Evolutionary conservation across 2,329 filamentous ascomycete species (phyloP).

Genomic region (Xylariales sp.): DNA sequence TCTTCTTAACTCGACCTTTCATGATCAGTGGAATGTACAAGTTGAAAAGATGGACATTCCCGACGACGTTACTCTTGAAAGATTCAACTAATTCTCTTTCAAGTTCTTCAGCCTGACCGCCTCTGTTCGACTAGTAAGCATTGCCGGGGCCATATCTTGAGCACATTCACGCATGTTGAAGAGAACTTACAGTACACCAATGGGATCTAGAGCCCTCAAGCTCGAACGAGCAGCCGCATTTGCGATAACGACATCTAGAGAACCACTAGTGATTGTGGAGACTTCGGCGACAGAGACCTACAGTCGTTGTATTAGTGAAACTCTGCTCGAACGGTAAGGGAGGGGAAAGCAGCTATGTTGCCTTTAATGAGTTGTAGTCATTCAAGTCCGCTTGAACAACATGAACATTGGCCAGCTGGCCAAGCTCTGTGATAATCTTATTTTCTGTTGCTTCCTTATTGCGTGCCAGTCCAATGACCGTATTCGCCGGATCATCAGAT

Average conservation of each 20-base stretch:
- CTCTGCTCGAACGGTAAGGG: no score
- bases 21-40: constrained; percentile 46
- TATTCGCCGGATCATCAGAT: constrained; percentile 36
- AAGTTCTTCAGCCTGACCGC: constrained; percentile 6
- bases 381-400: constrained; percentile 41
- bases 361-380: constrained; percentile 32
- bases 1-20: constrained; percentile 46
- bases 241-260: constrained; percentile 47
- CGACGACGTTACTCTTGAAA: constrained; percentile 41
- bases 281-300: constrained; percentile 19
- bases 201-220: constrained; percentile 21
- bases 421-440: constrained; percentile 35
- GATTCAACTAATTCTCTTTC: constrained; percentile 6
- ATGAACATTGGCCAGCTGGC: constrained; percentile 34
- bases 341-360: constrained; percentile 3
- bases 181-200: constrained; percentile 30
- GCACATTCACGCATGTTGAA: neutral
- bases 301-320: no score
- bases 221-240: constrained; percentile 38
- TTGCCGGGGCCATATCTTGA: neutral
- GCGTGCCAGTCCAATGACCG: constrained; percentile 42
- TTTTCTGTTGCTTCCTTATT: constrained; percentile 38
- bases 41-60: constrained; percentile 46
- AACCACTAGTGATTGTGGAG: constrained; percentile 27
- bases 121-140: neutral